Conservation (phyloP, 2,329 filamentous ascomycete species). For the Eurotiales sp. region DNA sequence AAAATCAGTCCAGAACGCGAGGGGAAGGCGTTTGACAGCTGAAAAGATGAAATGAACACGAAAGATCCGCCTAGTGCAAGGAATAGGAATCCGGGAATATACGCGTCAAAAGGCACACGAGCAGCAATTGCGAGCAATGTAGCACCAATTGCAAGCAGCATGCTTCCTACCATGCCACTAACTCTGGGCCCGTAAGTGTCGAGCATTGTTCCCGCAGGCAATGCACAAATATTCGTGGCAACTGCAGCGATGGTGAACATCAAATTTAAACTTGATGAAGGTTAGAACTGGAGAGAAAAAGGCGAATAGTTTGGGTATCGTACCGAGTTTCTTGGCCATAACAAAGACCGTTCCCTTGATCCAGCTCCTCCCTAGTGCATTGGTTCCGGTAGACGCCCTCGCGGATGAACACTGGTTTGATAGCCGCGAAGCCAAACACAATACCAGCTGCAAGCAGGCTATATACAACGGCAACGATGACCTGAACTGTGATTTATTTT, state of each 20-base stretch:
- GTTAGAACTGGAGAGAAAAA: neutral
- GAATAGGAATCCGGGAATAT: conserved; percentile 69
- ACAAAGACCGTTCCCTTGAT: conserved; percentile 50
- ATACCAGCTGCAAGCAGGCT: conserved; percentile 75
- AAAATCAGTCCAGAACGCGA: conserved; percentile 73
- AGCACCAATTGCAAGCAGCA: conserved; percentile 67
- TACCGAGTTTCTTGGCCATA: conserved; percentile 56
- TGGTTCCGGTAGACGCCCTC: conserved; percentile 67
- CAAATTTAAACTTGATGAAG: conserved; percentile 61
- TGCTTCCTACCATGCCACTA: conserved; percentile 66
- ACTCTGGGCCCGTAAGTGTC: conserved; percentile 77
- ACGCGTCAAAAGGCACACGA: conserved; percentile 67
- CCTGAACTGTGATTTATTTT: conserved; percentile 56
- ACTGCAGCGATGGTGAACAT: conserved; percentile 93
- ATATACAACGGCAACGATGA: conserved; percentile 64
- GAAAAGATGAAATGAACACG: conserved; percentile 77
- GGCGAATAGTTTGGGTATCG: conserved; percentile 6
- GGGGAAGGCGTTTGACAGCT: conserved; percentile 80
- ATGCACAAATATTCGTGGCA: conserved; percentile 78
- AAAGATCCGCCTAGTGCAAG: conserved; percentile 76
- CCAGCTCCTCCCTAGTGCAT: conserved; percentile 55
- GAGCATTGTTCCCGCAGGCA: conserved; percentile 80
- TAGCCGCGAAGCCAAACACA: conserved; percentile 78
- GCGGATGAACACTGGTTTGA: conserved; percentile 73
- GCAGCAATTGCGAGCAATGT: conserved; percentile 67